Percentiles rank a stretch among this genome's conserved stretches.
Evolutionary conservation across 1,139 yeast genomes (phyloP).

Genomic region (Ogataea hybrid): DNA sequence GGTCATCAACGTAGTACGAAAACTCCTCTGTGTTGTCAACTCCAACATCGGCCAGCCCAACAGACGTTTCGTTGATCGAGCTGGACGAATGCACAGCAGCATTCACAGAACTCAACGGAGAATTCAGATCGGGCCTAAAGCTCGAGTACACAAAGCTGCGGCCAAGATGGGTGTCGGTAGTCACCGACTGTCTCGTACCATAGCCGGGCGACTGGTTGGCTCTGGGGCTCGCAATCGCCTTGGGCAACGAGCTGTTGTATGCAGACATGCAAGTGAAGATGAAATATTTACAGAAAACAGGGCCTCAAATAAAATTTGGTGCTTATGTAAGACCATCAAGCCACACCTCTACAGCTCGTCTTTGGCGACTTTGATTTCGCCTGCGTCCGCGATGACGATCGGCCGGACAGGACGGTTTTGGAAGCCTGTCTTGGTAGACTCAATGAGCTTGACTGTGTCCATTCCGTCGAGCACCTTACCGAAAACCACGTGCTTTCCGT

Average conservation of each 20-base stretch:
- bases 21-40: constrained; percentile 37
- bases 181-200: constrained; percentile 18
- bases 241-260: constrained; percentile 20
- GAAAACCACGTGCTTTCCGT: constrained; percentile 59
- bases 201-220: background rate
- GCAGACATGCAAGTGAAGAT: constrained; percentile 16
- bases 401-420: constrained; percentile 52
- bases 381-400: constrained; percentile 46
- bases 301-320: background rate
- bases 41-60: constrained; percentile 58
- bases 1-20: background rate
- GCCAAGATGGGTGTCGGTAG: constrained; percentile 25
- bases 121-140: constrained; percentile 24
- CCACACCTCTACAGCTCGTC: constrained; percentile 11
- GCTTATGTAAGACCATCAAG: constrained; percentile 3
- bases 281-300: background rate
- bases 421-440: constrained; percentile 47
- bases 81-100: constrained; percentile 43
- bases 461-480: constrained; percentile 57
- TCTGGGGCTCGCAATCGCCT: constrained; percentile 17
- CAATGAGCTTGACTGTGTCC: constrained; percentile 53
- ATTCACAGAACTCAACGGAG: constrained; percentile 15
- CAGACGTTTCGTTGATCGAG: constrained; percentile 63
- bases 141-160: constrained; percentile 32
- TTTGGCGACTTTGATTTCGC: constrained; percentile 33